phyloP scores from a whole-genome alignment of 371 early-diverging fungal species.

The Umbelopsis sp. region DNA sequence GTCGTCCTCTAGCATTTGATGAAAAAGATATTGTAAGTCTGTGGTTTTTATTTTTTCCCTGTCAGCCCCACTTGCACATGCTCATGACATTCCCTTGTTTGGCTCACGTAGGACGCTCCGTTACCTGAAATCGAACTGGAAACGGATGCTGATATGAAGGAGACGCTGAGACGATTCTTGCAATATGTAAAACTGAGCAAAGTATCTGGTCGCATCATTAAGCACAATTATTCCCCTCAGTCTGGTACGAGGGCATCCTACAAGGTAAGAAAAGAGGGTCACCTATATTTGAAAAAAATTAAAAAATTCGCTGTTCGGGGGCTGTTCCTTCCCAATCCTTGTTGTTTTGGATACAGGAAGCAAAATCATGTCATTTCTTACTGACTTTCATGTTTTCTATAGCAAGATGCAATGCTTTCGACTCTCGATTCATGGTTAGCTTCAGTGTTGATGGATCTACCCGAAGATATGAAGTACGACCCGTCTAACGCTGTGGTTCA shows the following conservation, averaged over 20 bases:
- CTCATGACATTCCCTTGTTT: not conserved
- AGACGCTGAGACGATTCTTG: conserved; percentile 10
- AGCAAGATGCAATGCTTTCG: conserved; percentile 35
- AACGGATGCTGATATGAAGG: conserved; percentile 14
- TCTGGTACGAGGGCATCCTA: conserved; percentile 35
- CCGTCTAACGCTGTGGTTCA: conserved; percentile 1
- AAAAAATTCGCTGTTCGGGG: no score
- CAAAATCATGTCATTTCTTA: no score
- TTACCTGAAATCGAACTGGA: conserved; percentile 26
- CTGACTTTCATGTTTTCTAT: conserved; percentile 9
- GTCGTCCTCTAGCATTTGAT: conserved; percentile 44
- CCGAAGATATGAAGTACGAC: conserved; percentile 14
- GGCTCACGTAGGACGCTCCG: not conserved
- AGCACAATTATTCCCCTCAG: conserved; percentile 45
- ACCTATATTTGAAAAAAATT: no score
- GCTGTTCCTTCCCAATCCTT: no score
- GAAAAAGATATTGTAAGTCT: conserved; percentile 50
- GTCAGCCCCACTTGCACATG: not conserved
- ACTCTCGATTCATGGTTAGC: conserved; percentile 35
- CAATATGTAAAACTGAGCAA: conserved; percentile 32
- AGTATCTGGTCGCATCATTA: conserved; percentile 41
- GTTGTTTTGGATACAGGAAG: no score
- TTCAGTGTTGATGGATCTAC: conserved; percentile 19
- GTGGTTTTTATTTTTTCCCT: no score
- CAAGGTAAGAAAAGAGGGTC: conserved; percentile 26